phyloP scores from a whole-genome alignment of 345 rosid species.

The Hibiscus mutabilis region DNA sequence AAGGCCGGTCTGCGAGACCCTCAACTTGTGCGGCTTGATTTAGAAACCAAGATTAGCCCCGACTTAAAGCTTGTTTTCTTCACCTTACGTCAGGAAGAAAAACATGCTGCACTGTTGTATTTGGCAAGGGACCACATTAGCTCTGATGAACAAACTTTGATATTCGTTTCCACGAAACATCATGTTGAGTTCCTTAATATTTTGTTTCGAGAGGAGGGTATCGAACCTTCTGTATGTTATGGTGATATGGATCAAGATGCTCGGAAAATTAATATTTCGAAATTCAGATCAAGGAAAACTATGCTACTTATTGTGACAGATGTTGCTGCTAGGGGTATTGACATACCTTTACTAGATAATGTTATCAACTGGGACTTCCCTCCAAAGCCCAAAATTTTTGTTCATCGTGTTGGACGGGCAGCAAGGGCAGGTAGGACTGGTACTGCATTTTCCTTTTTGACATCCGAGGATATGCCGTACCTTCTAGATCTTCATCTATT shows the following conservation, averaged over 20 bases:
- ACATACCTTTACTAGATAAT: conserved; percentile 93
- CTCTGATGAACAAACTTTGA: conserved; percentile 66
- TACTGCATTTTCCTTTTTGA: conserved; percentile 80
- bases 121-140: conserved; percentile 77
- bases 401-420: conserved; percentile 92
- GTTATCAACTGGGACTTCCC: conserved; percentile 98
- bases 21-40: conserved; percentile 83
- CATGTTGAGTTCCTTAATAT: conserved; percentile 88
- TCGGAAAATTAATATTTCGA: conserved; percentile 77
- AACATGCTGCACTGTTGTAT: conserved; percentile 74
- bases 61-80: conserved; percentile 65
- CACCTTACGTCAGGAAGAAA: conserved; percentile 83
- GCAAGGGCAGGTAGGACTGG: conserved; percentile 97
- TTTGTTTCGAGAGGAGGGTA: conserved; percentile 73
- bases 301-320: conserved; percentile 91
- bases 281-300: conserved; percentile 80
- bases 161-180: conserved; percentile 94
- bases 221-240: conserved; percentile 83
- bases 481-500: conserved; percentile 89
- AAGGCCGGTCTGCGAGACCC: conserved; percentile 93
- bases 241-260: conserved; percentile 99
- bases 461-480: conserved; percentile 87
- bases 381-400: conserved; percentile 86
- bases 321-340: conserved; percentile 97
- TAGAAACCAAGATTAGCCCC: conserved; percentile 90